These are phyloP conservation scores for Colletotrichum sp. DNA, from an alignment of 2,329 filamentous ascomycete species.

Conservation along the genomic window DNA sequence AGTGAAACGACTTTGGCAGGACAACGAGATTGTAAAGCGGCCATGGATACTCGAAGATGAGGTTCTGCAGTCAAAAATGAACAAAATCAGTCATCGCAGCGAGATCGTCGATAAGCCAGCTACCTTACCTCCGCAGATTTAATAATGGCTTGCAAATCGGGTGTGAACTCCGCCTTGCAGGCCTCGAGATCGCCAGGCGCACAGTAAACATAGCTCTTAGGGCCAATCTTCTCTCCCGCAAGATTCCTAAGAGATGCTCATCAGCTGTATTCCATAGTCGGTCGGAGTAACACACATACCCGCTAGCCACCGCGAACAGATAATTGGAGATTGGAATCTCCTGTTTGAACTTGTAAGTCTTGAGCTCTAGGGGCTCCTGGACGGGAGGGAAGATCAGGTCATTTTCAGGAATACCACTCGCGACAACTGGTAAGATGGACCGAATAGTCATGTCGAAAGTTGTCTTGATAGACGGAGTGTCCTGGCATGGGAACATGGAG, in stretches of 20 bases:
- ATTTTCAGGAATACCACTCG: constrained; percentile 71
- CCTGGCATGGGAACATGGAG: constrained; percentile 94
- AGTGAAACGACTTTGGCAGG: constrained; percentile 56
- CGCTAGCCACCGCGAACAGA: constrained; percentile 79
- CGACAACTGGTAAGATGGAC: constrained; percentile 85
- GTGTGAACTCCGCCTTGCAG: constrained; percentile 91
- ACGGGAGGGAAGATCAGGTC: background rate
- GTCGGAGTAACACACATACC: background rate
- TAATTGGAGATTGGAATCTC: constrained; percentile 92
- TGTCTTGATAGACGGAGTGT: constrained; percentile 94
- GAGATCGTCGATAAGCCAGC: background rate
- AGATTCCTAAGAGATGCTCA: constrained; percentile 71
- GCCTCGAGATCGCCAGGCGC: constrained; percentile 83
- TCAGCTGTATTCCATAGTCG: background rate
- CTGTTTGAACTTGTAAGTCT: constrained; percentile 82
- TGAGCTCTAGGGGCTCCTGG: background rate
- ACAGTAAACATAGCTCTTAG: constrained; percentile 84
- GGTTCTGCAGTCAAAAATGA: constrained; percentile 37
- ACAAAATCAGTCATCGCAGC: background rate
- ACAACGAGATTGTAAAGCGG: constrained; percentile 94
- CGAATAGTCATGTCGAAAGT: constrained; percentile 88
- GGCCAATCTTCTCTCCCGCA: constrained; percentile 80
- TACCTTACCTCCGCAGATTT: constrained; percentile 69
- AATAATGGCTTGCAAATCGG: constrained; percentile 90
- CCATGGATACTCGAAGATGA: constrained; percentile 89